phyloP scores from a whole-genome alignment of 257 asterid species.

The Rubia yunnanensis region DNA sequence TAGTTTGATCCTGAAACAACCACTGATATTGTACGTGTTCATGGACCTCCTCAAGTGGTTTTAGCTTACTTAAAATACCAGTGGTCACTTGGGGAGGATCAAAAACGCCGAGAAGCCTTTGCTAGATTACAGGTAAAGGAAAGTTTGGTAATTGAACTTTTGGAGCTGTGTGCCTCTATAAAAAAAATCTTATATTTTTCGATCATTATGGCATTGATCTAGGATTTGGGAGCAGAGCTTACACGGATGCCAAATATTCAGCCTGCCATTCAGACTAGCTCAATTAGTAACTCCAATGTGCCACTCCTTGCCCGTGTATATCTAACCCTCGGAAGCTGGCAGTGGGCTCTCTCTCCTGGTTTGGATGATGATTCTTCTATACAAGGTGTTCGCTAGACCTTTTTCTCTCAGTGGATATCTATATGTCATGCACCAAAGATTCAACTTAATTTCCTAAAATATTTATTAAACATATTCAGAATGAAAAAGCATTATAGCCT shows the following conservation, averaged over 20 bases:
- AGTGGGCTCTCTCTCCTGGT: slow-evolving; percentile 88
- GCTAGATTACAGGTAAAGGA: slow-evolving; percentile 71
- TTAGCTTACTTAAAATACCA: slow-evolving; percentile 90
- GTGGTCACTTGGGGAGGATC: slow-evolving; percentile 98
- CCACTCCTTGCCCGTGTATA: slow-evolving; percentile 86
- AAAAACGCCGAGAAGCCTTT: slow-evolving; percentile 82
- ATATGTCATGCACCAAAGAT: background rate
- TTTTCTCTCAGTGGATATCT: background rate
- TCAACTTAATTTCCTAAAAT: background rate
- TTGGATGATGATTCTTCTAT: slow-evolving; percentile 85
- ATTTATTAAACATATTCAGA: background rate
- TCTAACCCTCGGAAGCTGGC: slow-evolving; percentile 86
- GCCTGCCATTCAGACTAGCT: slow-evolving; percentile 49
- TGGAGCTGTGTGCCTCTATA: background rate
- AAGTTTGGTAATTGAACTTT: slow-evolving; percentile 5
- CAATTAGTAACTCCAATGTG: slow-evolving; percentile 47
- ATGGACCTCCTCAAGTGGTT: slow-evolving; percentile 96
- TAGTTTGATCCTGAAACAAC: slow-evolving; percentile 94
- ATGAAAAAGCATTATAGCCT: background rate
- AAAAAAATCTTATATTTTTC: slow-evolving; percentile 1
- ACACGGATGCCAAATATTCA: slow-evolving; percentile 57
- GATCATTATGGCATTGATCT: slow-evolving; percentile 16
- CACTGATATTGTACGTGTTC: slow-evolving; percentile 68
- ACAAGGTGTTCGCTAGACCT: slow-evolving; percentile 44
- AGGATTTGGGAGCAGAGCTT: slow-evolving; percentile 88